Evolutionary conservation across 2,329 filamentous ascomycete species (phyloP).

Genomic region (Aspergillus tubingensis): DNA sequence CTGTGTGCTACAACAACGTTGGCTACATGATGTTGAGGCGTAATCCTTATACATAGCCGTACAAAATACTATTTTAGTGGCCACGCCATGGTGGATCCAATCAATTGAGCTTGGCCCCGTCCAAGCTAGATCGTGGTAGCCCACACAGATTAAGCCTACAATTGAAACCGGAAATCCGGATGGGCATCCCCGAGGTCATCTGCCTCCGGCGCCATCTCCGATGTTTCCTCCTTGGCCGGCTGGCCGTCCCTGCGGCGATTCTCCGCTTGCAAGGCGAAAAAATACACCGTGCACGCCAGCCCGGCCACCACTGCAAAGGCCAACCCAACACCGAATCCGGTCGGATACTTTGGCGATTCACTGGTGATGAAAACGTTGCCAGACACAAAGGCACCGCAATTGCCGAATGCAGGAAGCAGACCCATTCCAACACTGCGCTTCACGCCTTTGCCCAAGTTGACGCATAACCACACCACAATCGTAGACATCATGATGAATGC

Average conservation of each 20-base stretch:
- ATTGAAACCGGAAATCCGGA: slow-evolving; percentile 16
- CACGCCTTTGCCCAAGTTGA: slow-evolving; percentile 45
- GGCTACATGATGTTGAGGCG: too few species aligned
- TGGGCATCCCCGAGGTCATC: slow-evolving; percentile 18
- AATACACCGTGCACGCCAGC: slow-evolving; percentile 13
- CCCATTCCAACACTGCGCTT: slow-evolving; percentile 46
- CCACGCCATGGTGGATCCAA: too few species aligned
- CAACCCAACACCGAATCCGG: slow-evolving; percentile 42
- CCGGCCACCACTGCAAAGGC: slow-evolving; percentile 25
- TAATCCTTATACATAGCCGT: too few species aligned
- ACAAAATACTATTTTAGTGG: too few species aligned
- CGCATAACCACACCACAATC: slow-evolving; percentile 40
- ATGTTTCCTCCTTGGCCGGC: slow-evolving; percentile 11
- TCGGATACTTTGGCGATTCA: slow-evolving; percentile 42
- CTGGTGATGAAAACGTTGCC: slow-evolving; percentile 45
- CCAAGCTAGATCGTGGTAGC: neutral
- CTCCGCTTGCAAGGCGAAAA: slow-evolving; percentile 13
- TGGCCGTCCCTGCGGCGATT: slow-evolving; percentile 12
- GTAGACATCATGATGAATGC: slow-evolving; percentile 36
- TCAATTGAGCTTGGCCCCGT: too few species aligned
- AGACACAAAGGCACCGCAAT: slow-evolving; percentile 48
- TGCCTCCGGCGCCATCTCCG: slow-evolving; percentile 7
- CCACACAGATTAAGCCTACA: neutral
- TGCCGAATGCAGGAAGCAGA: slow-evolving; percentile 48
- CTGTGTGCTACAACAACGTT: too few species aligned